These are phyloP conservation scores for Tricholoma furcatifolium DNA, from an alignment of 768 basidiomycete genomes.

Conservation along the genomic window DNA sequence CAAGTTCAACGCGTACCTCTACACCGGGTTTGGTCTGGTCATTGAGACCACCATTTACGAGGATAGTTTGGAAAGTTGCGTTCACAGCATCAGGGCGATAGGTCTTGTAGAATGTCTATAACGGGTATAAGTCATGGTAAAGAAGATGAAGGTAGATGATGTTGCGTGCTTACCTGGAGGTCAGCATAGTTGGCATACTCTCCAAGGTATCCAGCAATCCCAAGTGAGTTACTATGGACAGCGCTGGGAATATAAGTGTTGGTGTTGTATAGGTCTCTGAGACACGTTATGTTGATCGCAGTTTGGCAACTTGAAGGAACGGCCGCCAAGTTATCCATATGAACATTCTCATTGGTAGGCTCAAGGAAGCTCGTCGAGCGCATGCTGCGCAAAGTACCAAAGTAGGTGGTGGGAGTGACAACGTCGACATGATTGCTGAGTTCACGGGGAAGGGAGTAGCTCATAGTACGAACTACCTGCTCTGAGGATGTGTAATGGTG, in stretches of 20 bases:
- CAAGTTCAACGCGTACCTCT: conserved; percentile 36
- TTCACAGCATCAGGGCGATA: conserved; percentile 49
- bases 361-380: conserved; percentile 52
- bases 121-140: background rate
- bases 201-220: conserved; percentile 56
- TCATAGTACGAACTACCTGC: conserved; percentile 52
- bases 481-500: conserved; percentile 47
- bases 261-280: conserved; percentile 56
- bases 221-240: conserved; percentile 49
- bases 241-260: conserved; percentile 43
- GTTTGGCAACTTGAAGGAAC: conserved; percentile 44
- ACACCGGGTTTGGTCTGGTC: conserved; percentile 53
- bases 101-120: conserved; percentile 51
- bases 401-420: conserved; percentile 65
- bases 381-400: conserved; percentile 55
- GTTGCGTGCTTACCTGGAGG: conserved; percentile 37
- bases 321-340: conserved; percentile 26
- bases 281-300: conserved; percentile 55
- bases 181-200: conserved; percentile 60
- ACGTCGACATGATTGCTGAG: conserved; percentile 56
- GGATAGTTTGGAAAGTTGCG: conserved; percentile 41
- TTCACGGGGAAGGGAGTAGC: conserved; percentile 56
- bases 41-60: conserved; percentile 54
- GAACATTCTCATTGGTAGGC: conserved; percentile 44
- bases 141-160: background rate